Conservation (phyloP, 75 land plant genomes). For the Pinus taeda region DNA sequence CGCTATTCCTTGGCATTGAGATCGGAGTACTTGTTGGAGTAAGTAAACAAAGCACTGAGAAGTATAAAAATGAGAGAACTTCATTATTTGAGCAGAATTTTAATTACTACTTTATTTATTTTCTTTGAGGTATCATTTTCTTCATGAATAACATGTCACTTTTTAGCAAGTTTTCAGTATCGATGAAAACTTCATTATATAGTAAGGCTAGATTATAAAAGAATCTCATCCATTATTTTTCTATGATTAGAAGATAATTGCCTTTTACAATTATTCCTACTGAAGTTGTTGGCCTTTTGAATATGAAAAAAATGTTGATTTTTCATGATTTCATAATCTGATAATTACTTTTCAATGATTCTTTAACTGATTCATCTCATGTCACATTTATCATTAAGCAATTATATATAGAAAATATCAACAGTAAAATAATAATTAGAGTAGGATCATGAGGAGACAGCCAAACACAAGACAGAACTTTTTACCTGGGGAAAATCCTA, state of each 20-base stretch:
- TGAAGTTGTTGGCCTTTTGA: too few relatives aligned
- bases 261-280: neutral
- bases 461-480: too few relatives aligned
- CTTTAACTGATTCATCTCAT: too few relatives aligned
- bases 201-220: neutral
- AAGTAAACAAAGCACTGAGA: conserved; percentile 11
- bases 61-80: neutral
- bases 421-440: too few relatives aligned
- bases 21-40: conserved; percentile 98
- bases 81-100: neutral
- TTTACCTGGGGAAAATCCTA: too few relatives aligned
- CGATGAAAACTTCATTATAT: neutral
- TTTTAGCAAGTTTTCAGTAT: neutral
- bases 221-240: neutral
- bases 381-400: too few relatives aligned
- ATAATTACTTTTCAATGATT: too few relatives aligned
- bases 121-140: neutral
- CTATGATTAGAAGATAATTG: neutral
- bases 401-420: too few relatives aligned
- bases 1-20: conserved; percentile 90
- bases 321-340: too few relatives aligned
- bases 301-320: too few relatives aligned
- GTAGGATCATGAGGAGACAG: too few relatives aligned
- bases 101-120: neutral
- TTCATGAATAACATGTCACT: neutral